These are phyloP conservation scores for Luffa aegyptiaca DNA, from an alignment of 306 rosid species.

Conservation along the genomic window DNA sequence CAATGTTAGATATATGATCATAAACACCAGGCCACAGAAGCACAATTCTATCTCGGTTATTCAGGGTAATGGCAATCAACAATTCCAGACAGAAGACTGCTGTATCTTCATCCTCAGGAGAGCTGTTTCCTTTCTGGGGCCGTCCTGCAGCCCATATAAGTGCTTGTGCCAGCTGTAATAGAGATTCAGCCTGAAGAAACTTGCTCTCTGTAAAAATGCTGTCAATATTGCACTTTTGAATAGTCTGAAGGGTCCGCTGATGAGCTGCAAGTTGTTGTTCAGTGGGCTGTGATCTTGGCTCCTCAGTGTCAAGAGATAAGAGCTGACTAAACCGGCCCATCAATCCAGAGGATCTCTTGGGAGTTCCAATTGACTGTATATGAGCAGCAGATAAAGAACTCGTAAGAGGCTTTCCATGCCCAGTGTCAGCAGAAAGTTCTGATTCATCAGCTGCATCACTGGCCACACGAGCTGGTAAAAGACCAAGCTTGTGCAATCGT, in stretches of 20 bases:
- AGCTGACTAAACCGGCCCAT: slow-evolving; percentile 99
- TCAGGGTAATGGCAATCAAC: slow-evolving; percentile 90
- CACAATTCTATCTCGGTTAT: slow-evolving; percentile 86
- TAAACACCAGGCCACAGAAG: slow-evolving; percentile 97
- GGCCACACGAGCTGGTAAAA: slow-evolving; percentile 96
- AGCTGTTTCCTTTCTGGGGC: slow-evolving; percentile 78
- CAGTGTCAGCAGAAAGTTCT: slow-evolving; percentile 67
- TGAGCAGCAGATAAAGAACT: slow-evolving; percentile 79
- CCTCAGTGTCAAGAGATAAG: slow-evolving; percentile 92
- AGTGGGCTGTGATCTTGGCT: slow-evolving; percentile 97
- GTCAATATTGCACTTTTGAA: slow-evolving; percentile 89
- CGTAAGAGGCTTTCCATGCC: slow-evolving; percentile 60
- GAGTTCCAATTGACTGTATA: slow-evolving; percentile 70
- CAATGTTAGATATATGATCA: slow-evolving; percentile 85
- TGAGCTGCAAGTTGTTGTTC: slow-evolving; percentile 98
- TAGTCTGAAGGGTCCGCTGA: slow-evolving; percentile 87
- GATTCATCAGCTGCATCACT: slow-evolving; percentile 91
- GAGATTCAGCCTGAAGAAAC: slow-evolving; percentile 91
- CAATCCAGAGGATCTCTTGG: slow-evolving; percentile 89
- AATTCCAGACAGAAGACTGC: slow-evolving; percentile 95
- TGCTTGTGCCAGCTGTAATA: slow-evolving; percentile 84
- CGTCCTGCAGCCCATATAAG: slow-evolving; percentile 91
- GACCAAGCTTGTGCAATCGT: slow-evolving; percentile 92
- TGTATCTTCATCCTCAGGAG: slow-evolving; percentile 95
- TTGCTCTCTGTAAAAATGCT: slow-evolving; percentile 92